These are phyloP conservation scores for Pseudonitzschia multiseries DNA, from an alignment of 108 stramenopile species.

Conservation along the genomic window DNA sequence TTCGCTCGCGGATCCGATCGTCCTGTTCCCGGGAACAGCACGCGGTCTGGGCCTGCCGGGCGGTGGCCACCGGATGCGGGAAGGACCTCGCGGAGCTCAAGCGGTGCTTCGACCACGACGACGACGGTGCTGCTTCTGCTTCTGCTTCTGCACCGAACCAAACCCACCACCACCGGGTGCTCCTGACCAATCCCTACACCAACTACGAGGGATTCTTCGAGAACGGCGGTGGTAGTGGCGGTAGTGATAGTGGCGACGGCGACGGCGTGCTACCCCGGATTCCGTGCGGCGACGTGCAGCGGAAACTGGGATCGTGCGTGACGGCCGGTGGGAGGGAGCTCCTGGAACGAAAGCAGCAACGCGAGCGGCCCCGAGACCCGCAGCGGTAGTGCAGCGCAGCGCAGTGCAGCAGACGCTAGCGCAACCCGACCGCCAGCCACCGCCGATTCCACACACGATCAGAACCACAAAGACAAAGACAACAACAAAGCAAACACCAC, in stretches of 20 bases:
- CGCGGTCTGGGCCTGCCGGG: constrained; percentile 52
- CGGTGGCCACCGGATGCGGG: constrained; percentile 44
- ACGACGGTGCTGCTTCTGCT: background rate
- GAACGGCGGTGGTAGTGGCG: no score
- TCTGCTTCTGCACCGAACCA: background rate
- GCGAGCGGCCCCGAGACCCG: background rate
- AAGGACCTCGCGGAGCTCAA: constrained; percentile 34
- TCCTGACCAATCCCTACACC: constrained; percentile 18
- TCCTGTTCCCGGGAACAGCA: constrained; percentile 48
- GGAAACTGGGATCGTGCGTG: constrained; percentile 34
- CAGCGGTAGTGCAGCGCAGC: constrained; percentile 1
- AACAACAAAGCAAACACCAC: no score
- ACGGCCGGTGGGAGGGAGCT: constrained; percentile 21
- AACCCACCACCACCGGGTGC: constrained; percentile 14
- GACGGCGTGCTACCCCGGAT: background rate
- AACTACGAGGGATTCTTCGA: constrained; percentile 24
- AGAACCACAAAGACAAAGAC: no score
- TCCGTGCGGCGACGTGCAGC: constrained; percentile 37
- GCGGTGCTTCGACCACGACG: constrained; percentile 34
- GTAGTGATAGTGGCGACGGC: no score
- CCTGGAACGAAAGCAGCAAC: constrained; percentile 29
- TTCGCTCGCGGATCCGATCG: background rate
- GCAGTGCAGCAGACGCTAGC: no score
- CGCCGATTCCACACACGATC: no score
- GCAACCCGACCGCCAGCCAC: no score